Base-by-base conservation (phyloP, 371 early-diverging fungal species). In the Lichtheimia ramosa region DNA sequence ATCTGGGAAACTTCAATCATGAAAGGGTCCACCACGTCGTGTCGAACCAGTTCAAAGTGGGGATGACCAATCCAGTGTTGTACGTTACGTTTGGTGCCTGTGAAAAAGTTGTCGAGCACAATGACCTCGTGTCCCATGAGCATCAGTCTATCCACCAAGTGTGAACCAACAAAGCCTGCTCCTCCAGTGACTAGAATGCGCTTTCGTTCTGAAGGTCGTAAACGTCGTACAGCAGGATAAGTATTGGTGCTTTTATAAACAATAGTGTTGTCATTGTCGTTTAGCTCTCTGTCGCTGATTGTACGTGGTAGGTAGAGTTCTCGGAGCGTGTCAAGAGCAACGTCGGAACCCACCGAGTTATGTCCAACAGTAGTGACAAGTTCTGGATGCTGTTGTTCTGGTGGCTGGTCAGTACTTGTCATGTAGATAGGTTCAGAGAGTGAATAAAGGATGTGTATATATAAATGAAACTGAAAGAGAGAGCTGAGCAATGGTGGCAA, bases 11-110 rank as follows among this genome's bases (percentile, higher is more conserved):
- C 90, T 68, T 94, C 92, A 54, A 89, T 84, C 84, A 91, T 85
- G 61, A 89, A 88, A 0, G 92, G 92, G 65, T 92, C 93, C 46
- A 84, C 82, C 0, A 95, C 92, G 69, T 95, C 93, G 66, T 93
- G 93, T 15, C 91, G 77, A 40, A 92, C 80, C n/a, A 93, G 66
- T 60, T 92, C 91, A 75, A 95, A 92, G 65, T 92, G 86, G 7
- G 93, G 92, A 70, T 95, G 92, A 1, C 92, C 92, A 52, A 92
- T 77, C 93, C 92, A 93, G 63, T 93, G 93, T 62, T 89, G 84
- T 3, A 89, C 82, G 63, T 88, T 88, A 40, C 76, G 75, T 61
- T 84, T 83, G 49, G 77, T 75, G 2, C 89, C 95, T 6, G 95
- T 95, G 68, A 91, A 92, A 58, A 92, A 91, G 77, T 95, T 93